phyloP scores from a whole-genome alignment of 345 rosid genomes.

The Arabidopsis suecica region DNA sequence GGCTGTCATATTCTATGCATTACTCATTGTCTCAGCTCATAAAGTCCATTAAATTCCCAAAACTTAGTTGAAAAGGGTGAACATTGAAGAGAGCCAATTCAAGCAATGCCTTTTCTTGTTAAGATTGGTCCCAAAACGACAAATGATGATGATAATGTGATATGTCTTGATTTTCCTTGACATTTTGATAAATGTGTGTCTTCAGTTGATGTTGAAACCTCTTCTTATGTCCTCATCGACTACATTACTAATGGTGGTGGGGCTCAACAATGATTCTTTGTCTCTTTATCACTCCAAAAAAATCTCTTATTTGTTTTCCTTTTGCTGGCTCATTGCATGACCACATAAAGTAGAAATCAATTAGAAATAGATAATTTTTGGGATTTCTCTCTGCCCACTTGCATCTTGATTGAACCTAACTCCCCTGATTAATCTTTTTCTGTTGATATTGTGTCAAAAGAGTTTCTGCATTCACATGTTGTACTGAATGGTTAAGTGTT shows the following conservation, averaged over 20 bases:
- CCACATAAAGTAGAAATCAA: conserved; percentile 25
- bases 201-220: conserved; percentile 54
- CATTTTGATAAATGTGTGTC: conserved; percentile 66
- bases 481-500: conserved; percentile 21
- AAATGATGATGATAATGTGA: conserved; percentile 51
- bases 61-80: conserved; percentile 45
- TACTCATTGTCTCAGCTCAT: conserved; percentile 16
- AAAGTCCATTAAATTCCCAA: conserved; percentile 27
- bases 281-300: conserved; percentile 39
- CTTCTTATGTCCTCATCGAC: conserved; percentile 43
- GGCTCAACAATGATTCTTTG: conserved; percentile 56
- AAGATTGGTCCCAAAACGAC: conserved; percentile 54
- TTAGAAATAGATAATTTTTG: conserved; percentile 21
- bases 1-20: conserved; percentile 34
- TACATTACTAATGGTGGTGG: conserved; percentile 27
- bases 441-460: background rate
- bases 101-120: conserved; percentile 32
- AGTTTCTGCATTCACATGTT: conserved; percentile 7
- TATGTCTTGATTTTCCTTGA: conserved; percentile 64
- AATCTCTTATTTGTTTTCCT: conserved; percentile 6
- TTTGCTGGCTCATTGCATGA: conserved; percentile 35
- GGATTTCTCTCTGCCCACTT: conserved; percentile 17
- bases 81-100: conserved; percentile 42
- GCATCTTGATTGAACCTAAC: conserved; percentile 5
- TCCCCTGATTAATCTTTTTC: background rate